A percentile compares a stretch with the other conserved stretches of the same genome.
phyloP scores from a whole-genome alignment of 2,329 filamentous ascomycete species.

The Penicillium sumatraense region DNA sequence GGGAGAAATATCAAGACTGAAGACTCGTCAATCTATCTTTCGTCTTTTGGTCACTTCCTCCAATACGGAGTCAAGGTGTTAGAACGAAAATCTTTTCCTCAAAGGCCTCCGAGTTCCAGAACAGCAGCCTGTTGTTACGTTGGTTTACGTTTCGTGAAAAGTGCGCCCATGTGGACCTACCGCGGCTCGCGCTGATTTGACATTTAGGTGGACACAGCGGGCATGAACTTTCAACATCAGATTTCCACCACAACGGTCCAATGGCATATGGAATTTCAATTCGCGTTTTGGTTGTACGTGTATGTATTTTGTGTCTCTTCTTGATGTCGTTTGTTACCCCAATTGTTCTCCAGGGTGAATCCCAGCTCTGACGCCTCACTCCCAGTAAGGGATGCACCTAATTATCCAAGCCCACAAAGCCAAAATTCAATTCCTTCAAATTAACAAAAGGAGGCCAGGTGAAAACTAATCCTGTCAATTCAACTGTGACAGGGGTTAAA shows the following conservation, averaged over 20 bases:
- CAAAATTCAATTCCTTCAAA: constrained; percentile 1
- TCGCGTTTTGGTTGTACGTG: constrained; percentile 6
- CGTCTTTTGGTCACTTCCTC: neutral
- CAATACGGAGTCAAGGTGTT: too few species aligned
- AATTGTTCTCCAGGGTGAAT: neutral
- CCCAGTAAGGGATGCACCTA: constrained; percentile 3
- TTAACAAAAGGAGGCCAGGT: neutral
- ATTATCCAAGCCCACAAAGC: constrained; percentile 6
- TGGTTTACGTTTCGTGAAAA: constrained; percentile 21
- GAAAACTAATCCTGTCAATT: constrained; percentile 1
- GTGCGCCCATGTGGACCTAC: constrained; percentile 24
- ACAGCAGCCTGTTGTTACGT: constrained; percentile 14
- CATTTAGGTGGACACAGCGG: constrained; percentile 13
- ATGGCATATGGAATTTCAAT: constrained; percentile 5
- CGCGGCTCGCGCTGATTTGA: constrained; percentile 23
- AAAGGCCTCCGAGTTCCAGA: constrained; percentile 9
- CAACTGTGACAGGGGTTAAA: neutral
- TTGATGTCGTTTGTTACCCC: neutral
- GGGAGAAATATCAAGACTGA: neutral
- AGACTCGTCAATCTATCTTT: neutral
- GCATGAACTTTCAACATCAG: constrained; percentile 17
- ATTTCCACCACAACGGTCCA: constrained; percentile 11
- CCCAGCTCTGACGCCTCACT: neutral
- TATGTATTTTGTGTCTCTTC: neutral
- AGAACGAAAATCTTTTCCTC: neutral